Base-by-base conservation (phyloP, 805 yeast genomes). In the Ascoidea rubescens region DNA sequence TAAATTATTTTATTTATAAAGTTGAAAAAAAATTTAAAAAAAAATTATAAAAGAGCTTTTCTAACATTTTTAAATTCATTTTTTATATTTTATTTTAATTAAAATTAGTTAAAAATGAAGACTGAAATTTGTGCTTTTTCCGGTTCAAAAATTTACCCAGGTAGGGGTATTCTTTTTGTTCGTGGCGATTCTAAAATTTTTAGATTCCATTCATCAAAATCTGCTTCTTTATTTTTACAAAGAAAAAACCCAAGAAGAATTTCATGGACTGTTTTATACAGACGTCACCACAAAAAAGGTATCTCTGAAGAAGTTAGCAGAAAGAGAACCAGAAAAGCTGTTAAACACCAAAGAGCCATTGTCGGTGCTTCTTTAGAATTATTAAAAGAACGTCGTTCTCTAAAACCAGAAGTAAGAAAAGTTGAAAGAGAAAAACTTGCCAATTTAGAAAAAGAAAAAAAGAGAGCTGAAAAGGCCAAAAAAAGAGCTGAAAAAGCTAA, bases 191-290 rank as follows among this genome's bases (percentile, higher is more conserved):
- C 98, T 71, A 93, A 93, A 84, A 77, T 90, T 70, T 93, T 93
- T 96, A 90, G 99, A 84, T 93, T 93, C 93, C 95, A 86, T 75
- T 82, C 87, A 74, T 86, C 97, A 66, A 93, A 93, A 79, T 82
- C 95, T 71, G 91, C 96, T 68, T 89, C 98, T 72, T 84, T 93
- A 70, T 93, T 93, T 93, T 82, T 84, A 71, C 99, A 93, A 82
- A 89, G 97, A 85, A 93, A 93, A 95, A 93, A 93, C 90, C 99
- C 99, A 79, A 90, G 99, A 84, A 87, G 96, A 84, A 83, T 93
- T 73, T 83, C 98, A 62, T 93, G 99, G 99, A 93, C 99, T 64
- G 97, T 91, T 70, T 82, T 93, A 69, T 93, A 79, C 91, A 91
- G 99, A 84, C 87, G 96, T 79, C 96, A 91, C 80, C 98, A 93